Conservation (phyloP, 1,284 basidiomycete species). For the Singerocomus rubriflavus region DNA sequence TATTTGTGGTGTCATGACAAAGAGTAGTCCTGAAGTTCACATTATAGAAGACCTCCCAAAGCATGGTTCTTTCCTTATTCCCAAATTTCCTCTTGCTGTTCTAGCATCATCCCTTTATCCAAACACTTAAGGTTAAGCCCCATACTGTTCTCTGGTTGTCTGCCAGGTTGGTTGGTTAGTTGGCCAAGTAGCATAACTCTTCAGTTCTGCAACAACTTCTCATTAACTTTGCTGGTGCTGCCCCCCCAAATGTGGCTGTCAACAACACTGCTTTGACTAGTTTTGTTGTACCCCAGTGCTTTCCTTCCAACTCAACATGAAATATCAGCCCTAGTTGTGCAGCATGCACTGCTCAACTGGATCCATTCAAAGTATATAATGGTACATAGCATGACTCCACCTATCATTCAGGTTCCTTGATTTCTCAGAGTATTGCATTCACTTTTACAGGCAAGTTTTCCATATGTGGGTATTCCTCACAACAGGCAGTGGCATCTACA, state of each 20-base stretch:
- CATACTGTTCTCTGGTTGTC: no score
- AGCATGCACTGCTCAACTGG: background rate
- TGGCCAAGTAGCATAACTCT: no score
- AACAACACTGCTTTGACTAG: slow-evolving; percentile 18
- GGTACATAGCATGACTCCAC: slow-evolving; percentile 23
- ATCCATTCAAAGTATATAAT: slow-evolving; percentile 5
- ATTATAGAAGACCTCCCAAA: no score
- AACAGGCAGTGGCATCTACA: slow-evolving; percentile 20
- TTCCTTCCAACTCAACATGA: background rate
- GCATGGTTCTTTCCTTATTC: no score
- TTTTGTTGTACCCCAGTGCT: slow-evolving; percentile 4
- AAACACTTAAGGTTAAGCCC: no score
- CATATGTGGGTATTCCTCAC: background rate
- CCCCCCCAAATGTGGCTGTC: slow-evolving; percentile 20
- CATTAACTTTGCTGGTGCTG: background rate
- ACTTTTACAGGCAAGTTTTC: slow-evolving; percentile 19
- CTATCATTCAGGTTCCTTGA: background rate
- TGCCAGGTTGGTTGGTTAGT: no score
- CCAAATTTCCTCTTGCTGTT: no score
- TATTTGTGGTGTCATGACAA: no score
- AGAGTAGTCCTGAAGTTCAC: no score
- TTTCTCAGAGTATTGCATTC: slow-evolving; percentile 5
- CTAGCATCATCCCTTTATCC: no score
- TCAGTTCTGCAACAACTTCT: no score
- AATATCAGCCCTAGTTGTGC: slow-evolving; percentile 1